Evolutionary conservation across 2,329 filamentous ascomycete species (phyloP).

Genomic region (Waltergamsia citrina): DNA sequence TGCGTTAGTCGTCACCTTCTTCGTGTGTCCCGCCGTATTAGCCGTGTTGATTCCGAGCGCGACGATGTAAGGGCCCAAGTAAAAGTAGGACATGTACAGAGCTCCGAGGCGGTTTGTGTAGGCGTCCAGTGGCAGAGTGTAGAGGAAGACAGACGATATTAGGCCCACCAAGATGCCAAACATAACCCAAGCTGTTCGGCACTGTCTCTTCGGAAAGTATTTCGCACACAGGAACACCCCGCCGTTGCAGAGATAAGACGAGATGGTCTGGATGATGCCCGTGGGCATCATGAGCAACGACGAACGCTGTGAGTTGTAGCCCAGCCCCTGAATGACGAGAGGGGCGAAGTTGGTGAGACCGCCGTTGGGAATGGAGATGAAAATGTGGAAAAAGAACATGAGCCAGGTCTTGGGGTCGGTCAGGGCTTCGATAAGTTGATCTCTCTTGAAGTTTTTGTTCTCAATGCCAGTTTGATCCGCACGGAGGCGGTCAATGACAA

Average conservation of each 20-base stretch:
- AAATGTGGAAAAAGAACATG: conserved; percentile 39
- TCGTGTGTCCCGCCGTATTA: conserved; percentile 26
- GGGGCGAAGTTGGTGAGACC: conserved; percentile 23
- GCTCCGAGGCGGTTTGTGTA: conserved; percentile 17
- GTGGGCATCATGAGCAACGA: conserved; percentile 19
- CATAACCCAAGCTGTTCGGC: conserved; percentile 8
- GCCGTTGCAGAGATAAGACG: conserved; percentile 24
- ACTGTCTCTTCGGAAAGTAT: conserved; percentile 8
- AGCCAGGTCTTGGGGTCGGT: conserved; percentile 51
- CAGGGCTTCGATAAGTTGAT: conserved; percentile 36
- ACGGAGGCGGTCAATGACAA: conserved; percentile 37
- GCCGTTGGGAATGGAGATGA: conserved; percentile 46
- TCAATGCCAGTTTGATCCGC: conserved; percentile 42
- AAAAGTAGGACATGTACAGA: conserved; percentile 21
- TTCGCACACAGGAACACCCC: conserved; percentile 19
- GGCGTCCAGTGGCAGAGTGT: conserved; percentile 15
- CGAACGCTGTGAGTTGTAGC: conserved; percentile 25
- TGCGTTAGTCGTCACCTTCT: conserved; percentile 32
- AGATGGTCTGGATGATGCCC: conserved; percentile 19
- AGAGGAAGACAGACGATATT: conserved; percentile 15
- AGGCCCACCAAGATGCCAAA: conserved; percentile 12
- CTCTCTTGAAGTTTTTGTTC: conserved; percentile 38
- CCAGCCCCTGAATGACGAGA: conserved; percentile 22
- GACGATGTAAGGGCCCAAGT: conserved; percentile 12
- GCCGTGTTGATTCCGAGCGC: conserved; percentile 1